These are phyloP conservation scores for Aaosphaeria pasadenensis DNA, from an alignment of 2,329 filamentous ascomycete genomes.

Conservation along the genomic window DNA sequence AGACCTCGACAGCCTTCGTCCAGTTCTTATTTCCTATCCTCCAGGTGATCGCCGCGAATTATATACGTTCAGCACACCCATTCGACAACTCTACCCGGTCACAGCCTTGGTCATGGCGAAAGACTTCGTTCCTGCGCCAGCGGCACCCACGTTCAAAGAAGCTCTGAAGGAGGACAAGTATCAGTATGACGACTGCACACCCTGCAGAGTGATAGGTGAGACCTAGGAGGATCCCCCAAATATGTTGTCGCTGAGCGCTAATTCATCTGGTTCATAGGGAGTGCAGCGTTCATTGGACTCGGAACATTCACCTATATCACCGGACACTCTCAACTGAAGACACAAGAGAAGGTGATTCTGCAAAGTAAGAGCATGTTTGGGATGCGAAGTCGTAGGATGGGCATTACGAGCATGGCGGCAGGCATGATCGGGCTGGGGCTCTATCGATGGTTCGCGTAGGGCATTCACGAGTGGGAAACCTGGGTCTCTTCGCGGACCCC, in stretches of 20 bases:
- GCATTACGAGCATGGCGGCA: slow-evolving; percentile 40
- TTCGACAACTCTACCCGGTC: too few species aligned
- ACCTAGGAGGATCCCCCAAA: background rate
- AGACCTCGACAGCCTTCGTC: too few species aligned
- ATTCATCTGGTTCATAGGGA: slow-evolving; percentile 27
- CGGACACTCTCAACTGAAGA: slow-evolving; percentile 43
- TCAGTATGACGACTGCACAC: slow-evolving; percentile 61
- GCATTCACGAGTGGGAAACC: background rate
- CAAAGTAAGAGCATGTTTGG: slow-evolving; percentile 41
- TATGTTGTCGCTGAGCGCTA: background rate
- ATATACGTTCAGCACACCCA: too few species aligned
- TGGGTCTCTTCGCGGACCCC: background rate
- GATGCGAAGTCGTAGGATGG: slow-evolving; percentile 38
- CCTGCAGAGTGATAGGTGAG: slow-evolving; percentile 69
- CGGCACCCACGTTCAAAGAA: slow-evolving; percentile 24
- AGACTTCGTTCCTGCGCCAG: background rate
- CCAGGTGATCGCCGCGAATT: too few species aligned
- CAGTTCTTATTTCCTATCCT: too few species aligned
- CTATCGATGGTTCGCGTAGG: slow-evolving; percentile 40
- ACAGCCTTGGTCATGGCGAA: slow-evolving; percentile 1
- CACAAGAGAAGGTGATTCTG: slow-evolving; percentile 40
- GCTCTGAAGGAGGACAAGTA: slow-evolving; percentile 29
- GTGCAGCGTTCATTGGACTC: slow-evolving; percentile 44
- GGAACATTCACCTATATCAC: slow-evolving; percentile 47
- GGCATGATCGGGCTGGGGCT: slow-evolving; percentile 44